A percentile compares a stretch with the other conserved stretches of the same genome.
phyloP scores from a whole-genome alignment of 305 asterid genomes.

The Fraxinus paxiana region DNA sequence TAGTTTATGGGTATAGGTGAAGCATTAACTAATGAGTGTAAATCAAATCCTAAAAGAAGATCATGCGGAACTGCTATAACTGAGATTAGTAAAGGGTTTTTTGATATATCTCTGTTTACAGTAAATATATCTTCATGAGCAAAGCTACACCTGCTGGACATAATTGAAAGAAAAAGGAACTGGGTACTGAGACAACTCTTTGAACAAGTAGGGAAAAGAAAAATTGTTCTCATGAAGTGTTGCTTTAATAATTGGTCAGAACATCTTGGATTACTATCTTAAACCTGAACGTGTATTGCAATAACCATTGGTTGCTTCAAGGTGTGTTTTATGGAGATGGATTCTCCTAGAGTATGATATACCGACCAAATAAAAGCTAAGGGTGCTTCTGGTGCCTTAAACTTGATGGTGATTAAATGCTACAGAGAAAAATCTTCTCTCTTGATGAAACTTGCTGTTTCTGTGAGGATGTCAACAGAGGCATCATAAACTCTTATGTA shows the following conservation, averaged over 20 bases:
- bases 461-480: neutral
- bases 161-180: neutral
- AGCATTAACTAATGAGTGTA: neutral
- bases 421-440: neutral
- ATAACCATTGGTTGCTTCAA: neutral
- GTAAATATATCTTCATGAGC: neutral
- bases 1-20: neutral
- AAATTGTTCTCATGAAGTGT: neutral
- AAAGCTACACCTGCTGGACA: neutral
- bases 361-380: neutral
- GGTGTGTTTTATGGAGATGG: neutral
- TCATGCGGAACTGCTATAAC: neutral
- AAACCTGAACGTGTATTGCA: neutral
- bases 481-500: neutral
- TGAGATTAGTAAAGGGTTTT: neutral
- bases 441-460: neutral
- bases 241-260: neutral
- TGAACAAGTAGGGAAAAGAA: neutral
- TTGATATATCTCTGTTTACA: neutral
- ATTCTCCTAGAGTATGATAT: neutral
- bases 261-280: neutral
- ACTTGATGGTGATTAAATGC: neutral
- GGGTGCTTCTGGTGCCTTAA: constrained; percentile 1
- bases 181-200: neutral
- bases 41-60: neutral